These are phyloP conservation scores for Pseudozyma pruni DNA, from an alignment of 1,284 basidiomycete species.

Conservation along the genomic window DNA sequence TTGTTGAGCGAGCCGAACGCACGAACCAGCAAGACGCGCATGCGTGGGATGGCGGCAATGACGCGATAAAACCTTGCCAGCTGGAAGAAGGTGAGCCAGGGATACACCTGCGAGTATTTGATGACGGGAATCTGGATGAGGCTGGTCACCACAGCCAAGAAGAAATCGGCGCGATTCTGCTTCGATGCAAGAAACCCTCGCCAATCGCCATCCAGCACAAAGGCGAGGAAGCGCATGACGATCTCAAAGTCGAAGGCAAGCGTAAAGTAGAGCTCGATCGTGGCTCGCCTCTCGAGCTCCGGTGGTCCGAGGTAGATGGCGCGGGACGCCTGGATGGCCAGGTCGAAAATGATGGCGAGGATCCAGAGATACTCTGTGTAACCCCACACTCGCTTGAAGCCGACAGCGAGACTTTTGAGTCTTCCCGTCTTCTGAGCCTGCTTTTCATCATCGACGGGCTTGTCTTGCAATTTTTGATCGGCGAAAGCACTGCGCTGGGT, in stretches of 20 bases:
- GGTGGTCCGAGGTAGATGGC: constrained; percentile 70
- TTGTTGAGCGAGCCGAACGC: constrained; percentile 94
- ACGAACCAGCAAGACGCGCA: constrained; percentile 72
- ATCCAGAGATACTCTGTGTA: constrained; percentile 70
- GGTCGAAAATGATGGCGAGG: constrained; percentile 72
- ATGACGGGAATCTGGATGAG: constrained; percentile 89
- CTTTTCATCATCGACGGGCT: constrained; percentile 15
- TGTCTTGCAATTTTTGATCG: constrained; percentile 67
- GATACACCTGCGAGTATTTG: constrained; percentile 75
- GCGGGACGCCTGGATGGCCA: constrained; percentile 82
- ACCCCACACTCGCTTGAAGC: constrained; percentile 61
- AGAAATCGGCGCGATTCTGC: constrained; percentile 81
- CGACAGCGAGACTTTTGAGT: constrained; percentile 50
- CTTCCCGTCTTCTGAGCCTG: constrained; percentile 13
- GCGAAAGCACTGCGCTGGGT: constrained; percentile 94
- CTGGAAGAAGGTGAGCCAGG: constrained; percentile 92
- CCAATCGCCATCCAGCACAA: constrained; percentile 83
- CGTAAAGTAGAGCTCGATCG: constrained; percentile 83
- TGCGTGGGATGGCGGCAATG: constrained; percentile 86
- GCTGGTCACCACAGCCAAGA: constrained; percentile 81
- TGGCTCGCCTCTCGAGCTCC: constrained; percentile 56
- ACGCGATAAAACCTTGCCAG: constrained; percentile 91
- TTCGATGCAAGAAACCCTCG: constrained; percentile 77
- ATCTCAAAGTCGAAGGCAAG: constrained; percentile 91
- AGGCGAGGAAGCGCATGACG: constrained; percentile 74